Evolutionary conservation across 2,329 filamentous ascomycete genomes (phyloP).

Genomic region (Penicillium corylophilum): DNA sequence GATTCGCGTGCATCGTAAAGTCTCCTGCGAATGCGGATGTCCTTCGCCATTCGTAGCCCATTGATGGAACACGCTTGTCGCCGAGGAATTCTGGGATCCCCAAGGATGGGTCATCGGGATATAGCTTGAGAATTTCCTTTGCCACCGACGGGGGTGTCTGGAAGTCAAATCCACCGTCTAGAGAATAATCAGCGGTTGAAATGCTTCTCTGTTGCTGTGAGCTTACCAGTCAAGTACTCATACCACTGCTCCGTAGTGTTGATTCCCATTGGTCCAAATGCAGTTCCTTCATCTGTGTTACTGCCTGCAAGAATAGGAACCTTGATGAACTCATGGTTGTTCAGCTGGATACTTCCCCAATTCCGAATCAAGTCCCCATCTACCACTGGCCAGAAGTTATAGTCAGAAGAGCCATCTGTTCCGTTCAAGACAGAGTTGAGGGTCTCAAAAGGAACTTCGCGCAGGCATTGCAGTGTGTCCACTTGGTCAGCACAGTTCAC

Average conservation of each 20-base stretch:
- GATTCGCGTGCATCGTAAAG: conserved; percentile 54
- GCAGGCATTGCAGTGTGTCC: conserved; percentile 66
- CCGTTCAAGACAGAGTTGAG: conserved; percentile 57
- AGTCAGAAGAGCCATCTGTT: conserved; percentile 38
- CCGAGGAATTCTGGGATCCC: conserved; percentile 50
- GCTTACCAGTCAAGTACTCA: conserved; percentile 36
- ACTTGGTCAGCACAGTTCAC: conserved; percentile 58
- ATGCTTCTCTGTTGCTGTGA: neutral
- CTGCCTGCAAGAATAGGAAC: conserved; percentile 64
- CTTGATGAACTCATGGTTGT: conserved; percentile 59
- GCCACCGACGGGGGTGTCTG: conserved; percentile 29
- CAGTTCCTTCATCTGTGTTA: conserved; percentile 65
- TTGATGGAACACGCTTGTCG: conserved; percentile 31
- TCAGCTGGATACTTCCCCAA: conserved; percentile 55
- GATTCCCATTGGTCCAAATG: conserved; percentile 55
- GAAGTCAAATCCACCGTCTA: conserved; percentile 27
- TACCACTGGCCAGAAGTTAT: conserved; percentile 42
- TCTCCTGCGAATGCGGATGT: conserved; percentile 58
- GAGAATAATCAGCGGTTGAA: conserved; percentile 8
- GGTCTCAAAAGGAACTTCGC: conserved; percentile 57
- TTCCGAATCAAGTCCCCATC: conserved; percentile 59
- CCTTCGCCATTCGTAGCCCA: conserved; percentile 54
- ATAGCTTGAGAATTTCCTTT: conserved; percentile 48
- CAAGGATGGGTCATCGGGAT: conserved; percentile 53
- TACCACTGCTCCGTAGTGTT: conserved; percentile 57